Evolutionary conservation across 768 basidiomycete genomes (phyloP), one percentile per base, ranked within the genome.

Genomic region (Tylopilus felleus): DNA sequence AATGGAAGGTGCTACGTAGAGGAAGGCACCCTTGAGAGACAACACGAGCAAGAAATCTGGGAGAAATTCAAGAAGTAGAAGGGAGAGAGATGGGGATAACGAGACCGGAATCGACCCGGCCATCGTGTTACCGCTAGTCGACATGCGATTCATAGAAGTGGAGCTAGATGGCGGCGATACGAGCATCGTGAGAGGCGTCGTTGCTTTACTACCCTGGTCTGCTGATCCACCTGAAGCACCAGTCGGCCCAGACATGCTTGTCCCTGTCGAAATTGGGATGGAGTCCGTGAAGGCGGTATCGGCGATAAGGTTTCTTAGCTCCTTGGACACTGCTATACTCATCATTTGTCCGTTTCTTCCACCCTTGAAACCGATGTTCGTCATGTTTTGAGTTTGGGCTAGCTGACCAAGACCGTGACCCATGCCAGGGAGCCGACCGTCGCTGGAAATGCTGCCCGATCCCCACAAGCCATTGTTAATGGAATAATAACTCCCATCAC

Each of bases 41-140:
- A 99, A 78, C 50, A 98, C 94, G 65, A 90, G 88, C 22, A 97
- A 75, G 66, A 96, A 91, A 68, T 98, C 96, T 3, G 86, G 83
- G 6, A 76, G 71, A 27, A 75, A 72, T 61, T 82, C 80, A 51
- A 90, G 80, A 41, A 91, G 73, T 17, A 88, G 66, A 39, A 68
- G 68, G 1, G 67, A 67, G 16, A 68, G 63, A 2, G 61, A 57
- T 14, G 67, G 67, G 10, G 67, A 65, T 46, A 83, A 66, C 39
- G 80, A 79, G n/a, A 88, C 67, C 2, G 75, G 70, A 72, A 14
- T 78, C 70, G 63, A 65, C 57, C 44, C 65, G 56, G 53, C 56
- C 60, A 31, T 71, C 65, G 52, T 36, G 52, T 52, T 50, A 36
- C 48, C 53, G 14, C 48, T 19, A n/a, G 33, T 10, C 3, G 55